Evolutionary conservation across 2,329 filamentous ascomycete species (phyloP).

Genomic region (Pseudogymnoascus sp.): DNA sequence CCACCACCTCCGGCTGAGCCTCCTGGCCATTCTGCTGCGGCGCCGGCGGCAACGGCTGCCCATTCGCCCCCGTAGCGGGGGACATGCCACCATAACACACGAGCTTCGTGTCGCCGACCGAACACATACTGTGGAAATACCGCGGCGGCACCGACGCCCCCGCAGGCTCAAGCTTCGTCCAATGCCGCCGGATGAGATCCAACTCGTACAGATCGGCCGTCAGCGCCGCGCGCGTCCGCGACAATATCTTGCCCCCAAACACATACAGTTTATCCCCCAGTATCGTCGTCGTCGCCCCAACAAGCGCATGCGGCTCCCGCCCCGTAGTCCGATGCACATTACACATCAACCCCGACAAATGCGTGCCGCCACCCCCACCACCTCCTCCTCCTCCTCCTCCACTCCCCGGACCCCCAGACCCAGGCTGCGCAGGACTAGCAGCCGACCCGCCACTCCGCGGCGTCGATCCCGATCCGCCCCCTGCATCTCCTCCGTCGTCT

Average conservation of each 20-base stretch:
- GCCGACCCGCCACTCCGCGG: background rate
- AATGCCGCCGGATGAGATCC: conserved; percentile 83
- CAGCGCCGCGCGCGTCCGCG: conserved; percentile 70
- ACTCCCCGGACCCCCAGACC: background rate
- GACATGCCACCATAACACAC: conserved; percentile 99
- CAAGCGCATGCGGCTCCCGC: conserved; percentile 79
- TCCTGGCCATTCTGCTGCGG: conserved; percentile 44
- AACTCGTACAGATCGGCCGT: conserved; percentile 91
- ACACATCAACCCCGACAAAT: conserved; percentile 60
- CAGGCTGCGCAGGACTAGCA: background rate
- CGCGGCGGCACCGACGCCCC: conserved; percentile 85
- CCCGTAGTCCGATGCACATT: conserved; percentile 81
- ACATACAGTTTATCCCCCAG: conserved; percentile 94
- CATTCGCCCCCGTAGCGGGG: conserved; percentile 45
- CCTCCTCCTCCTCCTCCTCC: background rate
- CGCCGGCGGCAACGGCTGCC: conserved; percentile 28
- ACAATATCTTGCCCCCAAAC: conserved; percentile 85
- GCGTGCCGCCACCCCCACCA: conserved; percentile 28
- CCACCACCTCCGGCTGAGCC: conserved; percentile 75
- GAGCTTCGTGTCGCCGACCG: conserved; percentile 87
- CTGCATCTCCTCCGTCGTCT: background rate
- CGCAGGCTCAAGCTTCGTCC: conserved; percentile 77
- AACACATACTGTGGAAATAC: conserved; percentile 96
- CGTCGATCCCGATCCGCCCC: background rate
- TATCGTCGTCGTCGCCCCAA: conserved; percentile 91